These are phyloP conservation scores for Podila minutissima DNA, from an alignment of 192 early-diverging fungal genomes.

Conservation along the genomic window DNA sequence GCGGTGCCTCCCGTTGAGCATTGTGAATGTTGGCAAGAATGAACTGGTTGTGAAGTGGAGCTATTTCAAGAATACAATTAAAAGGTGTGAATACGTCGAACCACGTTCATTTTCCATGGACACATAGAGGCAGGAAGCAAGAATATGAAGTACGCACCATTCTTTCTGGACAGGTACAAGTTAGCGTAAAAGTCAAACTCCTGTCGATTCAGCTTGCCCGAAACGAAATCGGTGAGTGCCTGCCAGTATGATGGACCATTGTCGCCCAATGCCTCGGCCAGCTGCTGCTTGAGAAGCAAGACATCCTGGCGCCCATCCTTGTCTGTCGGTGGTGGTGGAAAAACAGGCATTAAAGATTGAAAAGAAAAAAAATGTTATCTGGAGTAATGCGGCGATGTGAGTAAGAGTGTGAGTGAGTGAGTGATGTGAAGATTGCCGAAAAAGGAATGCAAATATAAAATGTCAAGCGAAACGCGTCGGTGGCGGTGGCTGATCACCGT, in stretches of 20 bases:
- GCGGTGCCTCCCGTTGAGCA: conserved; percentile 72
- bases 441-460: too few species aligned
- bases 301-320: conserved; percentile 63
- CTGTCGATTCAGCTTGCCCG: conserved; percentile 78
- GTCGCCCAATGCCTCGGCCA: conserved; percentile 79
- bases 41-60: conserved; percentile 77
- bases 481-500: too few species aligned
- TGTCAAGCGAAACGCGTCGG: too few species aligned
- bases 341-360: not conserved
- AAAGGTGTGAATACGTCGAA: too few species aligned
- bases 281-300: conserved; percentile 69
- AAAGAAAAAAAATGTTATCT: not conserved
- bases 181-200: conserved; percentile 86
- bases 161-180: conserved; percentile 64
- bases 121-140: not conserved
- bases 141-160: conserved; percentile 42
- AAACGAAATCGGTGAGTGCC: conserved; percentile 77
- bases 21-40: conserved; percentile 83
- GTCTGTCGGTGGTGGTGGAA: conserved; percentile 18
- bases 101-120: too few species aligned
- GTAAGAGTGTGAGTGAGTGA: too few species aligned
- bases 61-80: conserved; percentile 11
- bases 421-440: too few species aligned
- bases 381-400: not conserved
- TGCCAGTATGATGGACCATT: conserved; percentile 81